Conservation (phyloP, 2,329 filamentous ascomycete species). For the Amylocarpus encephaloides region DNA sequence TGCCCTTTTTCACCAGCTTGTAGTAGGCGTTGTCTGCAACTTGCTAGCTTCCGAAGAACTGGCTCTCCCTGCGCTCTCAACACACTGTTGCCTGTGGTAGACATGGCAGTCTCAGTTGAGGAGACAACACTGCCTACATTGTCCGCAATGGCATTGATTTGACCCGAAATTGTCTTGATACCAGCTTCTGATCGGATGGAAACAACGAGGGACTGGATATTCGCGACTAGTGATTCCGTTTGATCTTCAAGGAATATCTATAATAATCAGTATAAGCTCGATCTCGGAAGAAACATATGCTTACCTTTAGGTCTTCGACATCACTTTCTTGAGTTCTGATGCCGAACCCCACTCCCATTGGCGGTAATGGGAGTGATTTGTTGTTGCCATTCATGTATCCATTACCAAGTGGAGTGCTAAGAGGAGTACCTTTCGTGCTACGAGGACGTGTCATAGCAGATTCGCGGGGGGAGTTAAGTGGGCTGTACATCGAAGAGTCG, state of each 20-base stretch:
- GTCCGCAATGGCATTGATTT: constrained; percentile 63
- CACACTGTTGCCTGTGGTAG: constrained; percentile 44
- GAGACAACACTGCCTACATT: constrained; percentile 65
- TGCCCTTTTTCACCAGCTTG: constrained; percentile 56
- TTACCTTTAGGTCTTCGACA: constrained; percentile 56
- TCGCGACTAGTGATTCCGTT: constrained; percentile 70
- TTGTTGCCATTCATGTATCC: constrained; percentile 29
- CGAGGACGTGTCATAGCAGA: constrained; percentile 36
- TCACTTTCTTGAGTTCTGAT: constrained; percentile 39
- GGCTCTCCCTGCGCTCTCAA: constrained; percentile 44
- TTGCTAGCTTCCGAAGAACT: constrained; percentile 50
- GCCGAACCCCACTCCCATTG: constrained; percentile 36
- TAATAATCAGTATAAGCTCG: constrained; percentile 18
- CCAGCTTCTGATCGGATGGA: constrained; percentile 61
- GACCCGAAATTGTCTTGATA: constrained; percentile 58
- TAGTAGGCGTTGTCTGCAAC: constrained; percentile 59
- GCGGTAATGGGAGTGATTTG: constrained; percentile 23
- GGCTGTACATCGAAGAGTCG: constrained; percentile 70
- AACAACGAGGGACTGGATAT: constrained; percentile 73
- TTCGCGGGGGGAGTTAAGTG: constrained; percentile 60
- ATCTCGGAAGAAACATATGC: constrained; percentile 5
- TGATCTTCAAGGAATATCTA: constrained; percentile 78
- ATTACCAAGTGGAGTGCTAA: constrained; percentile 9
- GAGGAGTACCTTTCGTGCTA: constrained; percentile 25
- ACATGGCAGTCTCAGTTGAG: constrained; percentile 53